These are phyloP conservation scores for Septoria petroselini DNA, from an alignment of 2,329 filamentous ascomycete species.

Conservation along the genomic window DNA sequence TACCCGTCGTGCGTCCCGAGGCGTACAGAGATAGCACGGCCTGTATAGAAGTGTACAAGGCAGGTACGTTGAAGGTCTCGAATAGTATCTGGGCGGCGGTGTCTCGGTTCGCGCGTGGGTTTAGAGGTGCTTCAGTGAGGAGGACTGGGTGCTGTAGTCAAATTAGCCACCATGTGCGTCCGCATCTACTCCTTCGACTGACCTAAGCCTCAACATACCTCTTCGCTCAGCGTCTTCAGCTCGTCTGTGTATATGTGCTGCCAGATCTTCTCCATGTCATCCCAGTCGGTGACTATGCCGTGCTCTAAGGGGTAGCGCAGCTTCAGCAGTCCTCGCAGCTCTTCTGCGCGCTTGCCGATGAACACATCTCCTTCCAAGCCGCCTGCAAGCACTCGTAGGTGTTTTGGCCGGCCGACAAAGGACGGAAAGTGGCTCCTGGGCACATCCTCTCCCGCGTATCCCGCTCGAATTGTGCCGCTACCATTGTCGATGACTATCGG, in stretches of 20 bases:
- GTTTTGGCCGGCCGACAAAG: constrained; percentile 93
- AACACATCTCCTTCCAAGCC: constrained; percentile 96
- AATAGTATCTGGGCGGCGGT: constrained; percentile 96
- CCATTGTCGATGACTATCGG: constrained; percentile 99
- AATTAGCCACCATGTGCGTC: constrained; percentile 12
- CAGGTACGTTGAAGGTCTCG: constrained; percentile 97
- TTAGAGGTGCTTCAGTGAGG: constrained; percentile 91
- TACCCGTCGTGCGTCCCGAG: constrained; percentile 90
- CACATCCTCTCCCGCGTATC: constrained; percentile 92
- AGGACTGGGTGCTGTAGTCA: constrained; percentile 77
- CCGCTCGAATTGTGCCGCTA: constrained; percentile 93
- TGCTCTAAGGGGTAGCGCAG: constrained; percentile 95
- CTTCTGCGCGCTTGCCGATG: constrained; percentile 87
- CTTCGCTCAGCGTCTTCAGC: constrained; percentile 93
- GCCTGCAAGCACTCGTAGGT: constrained; percentile 90
- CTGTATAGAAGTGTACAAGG: constrained; percentile 94
- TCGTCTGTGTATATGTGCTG: constrained; percentile 96
- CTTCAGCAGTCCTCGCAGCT: constrained; percentile 88
- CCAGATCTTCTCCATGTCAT: constrained; percentile 99
- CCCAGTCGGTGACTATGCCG: constrained; percentile 98
- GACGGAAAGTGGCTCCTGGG: constrained; percentile 98
- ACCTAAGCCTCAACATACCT: constrained; percentile 55
- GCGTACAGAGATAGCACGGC: constrained; percentile 94
- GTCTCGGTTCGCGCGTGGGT: constrained; percentile 92
- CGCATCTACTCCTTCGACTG: constrained; percentile 8